Base-by-base conservation (phyloP, 768 basidiomycete genomes). In the Pisolithus tinctorius region DNA sequence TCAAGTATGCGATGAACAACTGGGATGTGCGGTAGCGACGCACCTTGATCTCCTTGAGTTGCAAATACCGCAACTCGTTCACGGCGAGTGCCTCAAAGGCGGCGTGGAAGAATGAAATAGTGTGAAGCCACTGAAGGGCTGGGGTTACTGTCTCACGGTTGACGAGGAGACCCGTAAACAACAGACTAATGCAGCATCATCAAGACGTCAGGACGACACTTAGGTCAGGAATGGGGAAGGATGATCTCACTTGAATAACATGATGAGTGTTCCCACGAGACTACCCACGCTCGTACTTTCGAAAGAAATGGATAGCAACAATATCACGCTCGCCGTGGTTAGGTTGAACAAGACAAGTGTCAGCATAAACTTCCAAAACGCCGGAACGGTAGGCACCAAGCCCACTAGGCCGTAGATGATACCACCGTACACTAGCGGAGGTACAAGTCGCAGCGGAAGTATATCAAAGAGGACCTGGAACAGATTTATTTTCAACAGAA, bases 281-380 rank as follows among this genome's bases (percentile, higher is more conserved):
- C 89, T 95, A 2, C 94, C 95, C 27, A 99, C 83, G 49, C 90
- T 85, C 31, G 83, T 84, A 65, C 84, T 90, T 48, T 84, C 81
- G 58, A 96, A 88, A 1, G 89, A 83, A 52, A 98, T 90, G 23
- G 92, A 94, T 34, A 99, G 74, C 69, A 93, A 79, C 4, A 99
- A 72, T 20, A 98, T 88, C 38, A 95, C 87, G 62, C 86, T 90
- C 27, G 94, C 93, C 1, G 96, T 94, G 1, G 94, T 89, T 59
- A 99, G 70, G 71, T 99, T 99, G 83, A 98, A 98, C 37, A 99
- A 71, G 9, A 99, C 93, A 37, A 99, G 78, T 1, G 87, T 89
- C 57, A 98, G 82, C 73, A 97, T 85, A 74, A 99, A 98, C 73
- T 96, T 97, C 96, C 96, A 98, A 75, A 97, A 98, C 8, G 80